These are phyloP conservation scores for Metarhizium humberi DNA, from an alignment of 2,329 filamentous ascomycete genomes.

Conservation along the genomic window DNA sequence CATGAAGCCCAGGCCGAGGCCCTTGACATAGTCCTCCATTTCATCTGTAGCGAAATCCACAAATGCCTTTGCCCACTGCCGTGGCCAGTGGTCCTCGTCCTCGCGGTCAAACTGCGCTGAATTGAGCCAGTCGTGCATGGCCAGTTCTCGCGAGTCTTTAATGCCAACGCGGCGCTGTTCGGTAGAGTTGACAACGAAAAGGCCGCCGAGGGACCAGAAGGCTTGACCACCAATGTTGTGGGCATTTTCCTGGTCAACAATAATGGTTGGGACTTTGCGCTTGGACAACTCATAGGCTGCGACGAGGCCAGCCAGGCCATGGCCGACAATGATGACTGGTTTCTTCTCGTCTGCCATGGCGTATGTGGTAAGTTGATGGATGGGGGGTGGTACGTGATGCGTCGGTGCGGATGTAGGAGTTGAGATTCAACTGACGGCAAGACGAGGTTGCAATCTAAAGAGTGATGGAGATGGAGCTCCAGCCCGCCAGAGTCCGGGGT, in stretches of 20 bases:
- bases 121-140: constrained; percentile 49
- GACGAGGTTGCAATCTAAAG: too few species aligned
- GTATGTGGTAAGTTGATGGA: not conserved
- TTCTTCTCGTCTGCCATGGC: constrained; percentile 2
- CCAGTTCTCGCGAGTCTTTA: constrained; percentile 46
- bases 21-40: constrained; percentile 49
- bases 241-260: constrained; percentile 50
- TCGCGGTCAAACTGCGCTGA: constrained; percentile 50
- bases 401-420: not conserved
- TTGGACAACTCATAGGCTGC: constrained; percentile 47
- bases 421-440: too few species aligned
- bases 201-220: constrained; percentile 54
- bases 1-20: constrained; percentile 41
- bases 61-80: constrained; percentile 53
- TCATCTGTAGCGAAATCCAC: constrained; percentile 51
- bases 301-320: constrained; percentile 49
- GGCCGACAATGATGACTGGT: constrained; percentile 47
- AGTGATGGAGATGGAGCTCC: too few species aligned
- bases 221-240: constrained; percentile 51
- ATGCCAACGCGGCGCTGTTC: constrained; percentile 50
- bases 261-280: constrained; percentile 37
- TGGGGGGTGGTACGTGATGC: not conserved
- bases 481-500: too few species aligned
- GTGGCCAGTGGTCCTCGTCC: constrained; percentile 47
- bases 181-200: constrained; percentile 50